These are phyloP conservation scores for Fusarium chuoi DNA, from an alignment of 2,329 filamentous ascomycete species.

Conservation along the genomic window DNA sequence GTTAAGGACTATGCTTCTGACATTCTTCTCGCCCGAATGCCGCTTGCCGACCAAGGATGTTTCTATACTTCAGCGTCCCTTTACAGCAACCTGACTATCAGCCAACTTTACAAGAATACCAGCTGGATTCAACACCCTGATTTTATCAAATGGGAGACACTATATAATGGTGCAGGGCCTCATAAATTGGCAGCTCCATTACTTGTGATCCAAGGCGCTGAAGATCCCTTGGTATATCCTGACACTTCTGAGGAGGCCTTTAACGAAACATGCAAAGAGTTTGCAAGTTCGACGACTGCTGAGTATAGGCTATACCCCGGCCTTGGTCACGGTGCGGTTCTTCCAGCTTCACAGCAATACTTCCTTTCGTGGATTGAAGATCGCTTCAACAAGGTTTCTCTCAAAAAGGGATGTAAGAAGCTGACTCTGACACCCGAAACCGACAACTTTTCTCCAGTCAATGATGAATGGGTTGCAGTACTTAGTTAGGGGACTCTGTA, in stretches of 20 bases:
- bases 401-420: background rate
- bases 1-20: conserved; percentile 6
- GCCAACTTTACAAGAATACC: background rate
- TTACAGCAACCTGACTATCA: background rate
- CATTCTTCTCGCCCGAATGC: background rate
- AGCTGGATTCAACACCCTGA: conserved; percentile 4
- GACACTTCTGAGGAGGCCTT: conserved; percentile 18
- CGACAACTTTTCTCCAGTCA: background rate
- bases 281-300: background rate
- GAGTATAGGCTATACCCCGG: background rate
- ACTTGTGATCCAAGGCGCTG: conserved; percentile 37
- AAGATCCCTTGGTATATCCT: conserved; percentile 25
- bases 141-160: background rate
- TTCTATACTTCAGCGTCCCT: background rate
- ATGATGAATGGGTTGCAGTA: background rate
- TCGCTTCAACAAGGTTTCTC: background rate
- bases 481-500: rapidly evolving
- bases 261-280: conserved; percentile 17
- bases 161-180: conserved; percentile 29
- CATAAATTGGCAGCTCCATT: conserved; percentile 34
- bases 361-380: background rate
- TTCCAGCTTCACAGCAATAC: background rate
- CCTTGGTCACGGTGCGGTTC: background rate
- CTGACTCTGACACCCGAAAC: background rate
- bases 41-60: background rate